Evolutionary conservation across 208 protist genomes (phyloP).

Genomic region (Entamoeba dispar): DNA sequence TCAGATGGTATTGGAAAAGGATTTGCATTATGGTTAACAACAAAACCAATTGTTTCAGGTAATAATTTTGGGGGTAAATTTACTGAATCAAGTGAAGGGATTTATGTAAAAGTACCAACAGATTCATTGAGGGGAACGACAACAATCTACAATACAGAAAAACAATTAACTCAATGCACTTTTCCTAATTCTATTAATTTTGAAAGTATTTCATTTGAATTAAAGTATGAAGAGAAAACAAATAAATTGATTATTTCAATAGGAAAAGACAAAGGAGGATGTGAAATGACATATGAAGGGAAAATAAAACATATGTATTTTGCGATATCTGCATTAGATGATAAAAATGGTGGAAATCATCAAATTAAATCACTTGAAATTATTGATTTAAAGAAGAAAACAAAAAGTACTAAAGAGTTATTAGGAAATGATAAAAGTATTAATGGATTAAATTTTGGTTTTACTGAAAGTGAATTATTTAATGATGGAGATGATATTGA

Average conservation of each 20-base stretch:
- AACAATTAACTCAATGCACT: too few species aligned
- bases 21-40: background rate
- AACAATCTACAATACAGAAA: background rate
- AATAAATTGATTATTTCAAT: background rate
- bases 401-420: background rate
- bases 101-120: background rate
- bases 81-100: background rate
- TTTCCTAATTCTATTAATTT: background rate
- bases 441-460: background rate
- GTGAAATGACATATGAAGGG: background rate
- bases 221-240: background rate
- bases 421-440: background rate
- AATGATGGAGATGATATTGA: background rate
- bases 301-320: background rate
- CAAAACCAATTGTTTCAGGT: background rate
- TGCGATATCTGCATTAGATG: background rate
- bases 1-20: background rate
- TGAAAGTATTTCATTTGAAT: background rate
- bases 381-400: background rate
- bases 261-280: background rate
- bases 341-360: background rate
- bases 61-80: background rate
- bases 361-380: background rate
- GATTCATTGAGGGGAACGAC: background rate
- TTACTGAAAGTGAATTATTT: background rate